Conservation (phyloP, 169 alveolate genomes). For the Plasmodium billcollinsi region DNA sequence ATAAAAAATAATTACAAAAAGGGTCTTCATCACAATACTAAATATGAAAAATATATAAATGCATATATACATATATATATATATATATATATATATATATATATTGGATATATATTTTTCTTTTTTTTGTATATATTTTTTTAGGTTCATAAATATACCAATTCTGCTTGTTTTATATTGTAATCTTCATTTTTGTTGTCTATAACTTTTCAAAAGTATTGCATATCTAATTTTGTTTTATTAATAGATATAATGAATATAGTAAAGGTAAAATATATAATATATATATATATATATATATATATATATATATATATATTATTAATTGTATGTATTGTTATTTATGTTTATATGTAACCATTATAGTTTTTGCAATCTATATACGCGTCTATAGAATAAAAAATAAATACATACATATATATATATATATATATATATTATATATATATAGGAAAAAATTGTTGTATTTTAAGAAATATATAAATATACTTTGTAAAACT, state of each 20-base stretch:
- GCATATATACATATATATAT: neutral
- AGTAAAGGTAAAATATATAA: neutral
- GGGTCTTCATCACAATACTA: constrained; percentile 73
- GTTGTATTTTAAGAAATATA: neutral
- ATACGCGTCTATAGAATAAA: constrained; percentile 22
- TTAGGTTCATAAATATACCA: constrained; percentile 13
- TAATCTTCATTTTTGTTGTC: constrained; percentile 13
- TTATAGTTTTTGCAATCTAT: constrained; percentile 60
- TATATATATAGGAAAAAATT: neutral
- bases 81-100: neutral
- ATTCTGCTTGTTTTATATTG: constrained; percentile 39
- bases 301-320: neutral
- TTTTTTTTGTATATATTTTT: neutral
- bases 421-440: neutral
- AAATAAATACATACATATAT: neutral
- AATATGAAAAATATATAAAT: neutral
- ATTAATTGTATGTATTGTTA: constrained; percentile 2
- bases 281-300: neutral
- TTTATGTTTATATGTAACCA: constrained; percentile 12
- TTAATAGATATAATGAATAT: no score
- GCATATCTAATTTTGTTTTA: no score
- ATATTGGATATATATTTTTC: neutral
- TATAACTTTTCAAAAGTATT: constrained; percentile 14
- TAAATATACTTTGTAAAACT: constrained; percentile 34
- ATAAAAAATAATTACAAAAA: constrained; percentile 57